Conservation (phyloP, 108 stramenopile species). For the Ochromonas danica region DNA sequence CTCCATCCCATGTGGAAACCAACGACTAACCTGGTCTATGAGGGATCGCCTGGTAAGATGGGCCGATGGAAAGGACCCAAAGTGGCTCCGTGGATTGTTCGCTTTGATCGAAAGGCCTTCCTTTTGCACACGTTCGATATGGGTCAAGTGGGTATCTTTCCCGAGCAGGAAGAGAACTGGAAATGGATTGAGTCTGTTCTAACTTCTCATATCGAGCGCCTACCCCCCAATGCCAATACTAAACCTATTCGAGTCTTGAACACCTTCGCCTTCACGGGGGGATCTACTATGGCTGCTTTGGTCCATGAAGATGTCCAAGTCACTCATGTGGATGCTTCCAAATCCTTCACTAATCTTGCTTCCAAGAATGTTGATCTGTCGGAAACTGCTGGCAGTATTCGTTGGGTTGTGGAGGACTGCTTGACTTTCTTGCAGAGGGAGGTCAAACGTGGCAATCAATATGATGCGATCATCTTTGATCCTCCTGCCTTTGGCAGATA, state of each 20-base stretch:
- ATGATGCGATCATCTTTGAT: constrained; percentile 21
- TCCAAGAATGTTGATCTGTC: neutral
- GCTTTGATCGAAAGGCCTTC: neutral
- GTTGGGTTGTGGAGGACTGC: neutral
- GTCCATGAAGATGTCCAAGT: neutral
- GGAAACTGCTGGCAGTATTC: neutral
- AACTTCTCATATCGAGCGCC: neutral
- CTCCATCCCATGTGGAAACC: neutral
- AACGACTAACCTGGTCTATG: neutral
- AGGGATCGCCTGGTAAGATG: neutral
- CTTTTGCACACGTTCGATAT: neutral
- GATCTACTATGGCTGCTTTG: constrained; percentile 3
- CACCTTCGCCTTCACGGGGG: constrained; percentile 1
- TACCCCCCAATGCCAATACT: neutral
- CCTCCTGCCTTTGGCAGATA: constrained; percentile 18
- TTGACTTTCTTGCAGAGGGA: neutral
- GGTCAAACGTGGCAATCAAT: neutral
- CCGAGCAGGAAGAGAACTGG: constrained; percentile 1
- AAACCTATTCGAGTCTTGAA: neutral
- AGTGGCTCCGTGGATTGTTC: neutral
- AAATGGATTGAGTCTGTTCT: neutral
- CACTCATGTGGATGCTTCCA: constrained; percentile 18
- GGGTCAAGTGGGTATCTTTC: constrained; percentile 21
- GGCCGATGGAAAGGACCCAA: neutral
- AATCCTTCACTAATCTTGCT: neutral